Evolutionary conservation across 169 alveolate genomes (phyloP).

Genomic region (Cryptosporidium xiaoi): DNA sequence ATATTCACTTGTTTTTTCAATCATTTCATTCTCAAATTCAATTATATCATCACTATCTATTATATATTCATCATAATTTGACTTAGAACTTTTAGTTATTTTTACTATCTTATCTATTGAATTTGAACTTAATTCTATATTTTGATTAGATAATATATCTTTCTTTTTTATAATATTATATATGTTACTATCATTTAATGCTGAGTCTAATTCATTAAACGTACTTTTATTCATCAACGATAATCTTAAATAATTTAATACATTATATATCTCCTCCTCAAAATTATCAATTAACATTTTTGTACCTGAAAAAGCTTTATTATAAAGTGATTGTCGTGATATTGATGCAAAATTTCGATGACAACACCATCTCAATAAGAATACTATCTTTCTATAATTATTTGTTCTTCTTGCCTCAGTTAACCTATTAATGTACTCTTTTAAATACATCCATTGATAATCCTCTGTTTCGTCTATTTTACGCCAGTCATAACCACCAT

Average conservation of each 20-base stretch:
- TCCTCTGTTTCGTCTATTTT: conserved; percentile 58
- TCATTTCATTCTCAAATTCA: neutral
- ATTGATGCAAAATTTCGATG: conserved; percentile 73
- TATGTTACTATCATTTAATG: conserved; percentile 13
- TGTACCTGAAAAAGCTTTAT: conserved; percentile 72
- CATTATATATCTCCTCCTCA: conserved; percentile 52
- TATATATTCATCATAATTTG: neutral
- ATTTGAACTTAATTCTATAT: conserved; percentile 20
- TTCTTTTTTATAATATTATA: neutral
- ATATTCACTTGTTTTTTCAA: neutral
- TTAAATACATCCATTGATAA: conserved; percentile 64
- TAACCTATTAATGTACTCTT: conserved; percentile 39
- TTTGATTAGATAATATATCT: neutral
- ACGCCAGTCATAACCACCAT: conserved; percentile 73
- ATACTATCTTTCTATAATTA: conserved; percentile 36
- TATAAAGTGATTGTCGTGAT: conserved; percentile 34
- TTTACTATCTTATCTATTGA: conserved; percentile 39
- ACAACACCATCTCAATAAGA: conserved; percentile 65
- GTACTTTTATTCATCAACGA: conserved; percentile 1
- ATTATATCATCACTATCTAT: neutral
- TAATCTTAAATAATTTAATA: conserved; percentile 16
- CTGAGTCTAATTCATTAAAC: conserved; percentile 24
- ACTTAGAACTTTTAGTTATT: conserved; percentile 1
- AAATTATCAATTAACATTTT: conserved; percentile 56
- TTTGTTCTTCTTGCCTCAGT: conserved; percentile 36